Percentiles rank a stretch among this genome's conserved stretches.
phyloP scores from a whole-genome alignment of 495 filamentous ascomycete species.

The Stereocaulon alpinum region DNA sequence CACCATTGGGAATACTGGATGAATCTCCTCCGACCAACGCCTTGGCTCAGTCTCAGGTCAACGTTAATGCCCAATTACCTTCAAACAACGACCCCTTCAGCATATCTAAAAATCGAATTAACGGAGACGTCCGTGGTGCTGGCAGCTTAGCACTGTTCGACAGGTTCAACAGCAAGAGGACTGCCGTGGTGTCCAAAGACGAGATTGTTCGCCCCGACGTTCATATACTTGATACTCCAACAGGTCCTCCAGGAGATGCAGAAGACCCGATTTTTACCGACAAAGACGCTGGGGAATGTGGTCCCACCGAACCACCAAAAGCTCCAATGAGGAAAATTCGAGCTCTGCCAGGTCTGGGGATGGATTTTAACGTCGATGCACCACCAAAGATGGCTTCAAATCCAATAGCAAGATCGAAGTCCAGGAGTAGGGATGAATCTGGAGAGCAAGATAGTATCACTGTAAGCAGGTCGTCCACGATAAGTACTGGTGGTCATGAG shows the following conservation, averaged over 20 bases:
- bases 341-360: conserved; percentile 44
- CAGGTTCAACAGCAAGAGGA: conserved; percentile 43
- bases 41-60: conserved; percentile 35
- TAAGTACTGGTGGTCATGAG: conserved; percentile 33
- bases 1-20: conserved; percentile 29
- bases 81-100: conserved; percentile 37
- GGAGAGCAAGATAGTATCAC: conserved; percentile 34
- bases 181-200: conserved; percentile 26
- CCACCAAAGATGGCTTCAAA: conserved; percentile 54
- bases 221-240: conserved; percentile 30
- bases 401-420: conserved; percentile 40
- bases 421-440: conserved; percentile 37
- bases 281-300: conserved; percentile 11
- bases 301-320: conserved; percentile 48
- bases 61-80: conserved; percentile 29
- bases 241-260: conserved; percentile 12
- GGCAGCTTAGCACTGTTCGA: conserved; percentile 47
- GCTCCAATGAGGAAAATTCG: conserved; percentile 55
- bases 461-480: conserved; percentile 30
- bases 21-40: conserved; percentile 30
- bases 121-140: conserved; percentile 34
- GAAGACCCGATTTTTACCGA: conserved; percentile 10
- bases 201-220: conserved; percentile 24
- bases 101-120: conserved; percentile 29
- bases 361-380: conserved; percentile 43